Conservation (phyloP, 352 stramenopile species). For the Pythium sukuiense region DNA sequence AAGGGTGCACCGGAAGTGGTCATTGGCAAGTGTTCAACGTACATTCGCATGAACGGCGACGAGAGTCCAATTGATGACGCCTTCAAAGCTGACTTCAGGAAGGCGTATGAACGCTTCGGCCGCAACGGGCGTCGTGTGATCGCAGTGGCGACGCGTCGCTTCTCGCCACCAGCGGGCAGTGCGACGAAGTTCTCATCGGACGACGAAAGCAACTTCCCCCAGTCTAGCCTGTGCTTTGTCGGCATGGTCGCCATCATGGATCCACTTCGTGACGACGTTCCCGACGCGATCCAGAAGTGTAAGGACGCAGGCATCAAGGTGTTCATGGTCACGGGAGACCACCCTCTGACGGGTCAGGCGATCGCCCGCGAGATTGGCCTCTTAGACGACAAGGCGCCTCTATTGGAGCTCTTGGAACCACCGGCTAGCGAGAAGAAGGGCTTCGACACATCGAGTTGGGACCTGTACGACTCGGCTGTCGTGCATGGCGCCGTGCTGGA, state of each 20-base stretch:
- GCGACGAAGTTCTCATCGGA: conserved; percentile 34
- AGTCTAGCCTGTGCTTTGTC: conserved; percentile 65
- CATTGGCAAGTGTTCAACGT: conserved; percentile 79
- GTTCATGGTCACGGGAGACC: conserved; percentile 93
- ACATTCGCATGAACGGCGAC: conserved; percentile 53
- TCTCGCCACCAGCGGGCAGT: conserved; percentile 5
- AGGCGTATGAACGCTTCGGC: conserved; percentile 49
- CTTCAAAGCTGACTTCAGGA: conserved; percentile 44
- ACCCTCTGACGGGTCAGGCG: conserved; percentile 82
- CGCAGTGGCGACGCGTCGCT: conserved; percentile 41
- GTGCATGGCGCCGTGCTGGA: conserved; percentile 51
- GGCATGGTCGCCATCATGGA: conserved; percentile 93
- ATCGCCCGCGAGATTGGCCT: conserved; percentile 86
- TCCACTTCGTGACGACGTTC: conserved; percentile 77
- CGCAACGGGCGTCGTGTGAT: conserved; percentile 47
- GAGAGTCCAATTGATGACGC: conserved; percentile 39
- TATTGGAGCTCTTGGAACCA: conserved; percentile 39
- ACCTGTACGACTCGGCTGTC: conserved; percentile 45
- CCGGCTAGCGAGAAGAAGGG: conserved; percentile 11
- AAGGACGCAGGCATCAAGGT: conserved; percentile 88
- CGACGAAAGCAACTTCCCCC: conserved; percentile 37
- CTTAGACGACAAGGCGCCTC: conserved; percentile 42
- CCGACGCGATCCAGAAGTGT: conserved; percentile 72
- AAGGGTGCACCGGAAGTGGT: conserved; percentile 95
- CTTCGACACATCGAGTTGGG: conserved; percentile 10